Evolutionary conservation across 257 asterid genomes (phyloP).

Genomic region (Solanum okadae): DNA sequence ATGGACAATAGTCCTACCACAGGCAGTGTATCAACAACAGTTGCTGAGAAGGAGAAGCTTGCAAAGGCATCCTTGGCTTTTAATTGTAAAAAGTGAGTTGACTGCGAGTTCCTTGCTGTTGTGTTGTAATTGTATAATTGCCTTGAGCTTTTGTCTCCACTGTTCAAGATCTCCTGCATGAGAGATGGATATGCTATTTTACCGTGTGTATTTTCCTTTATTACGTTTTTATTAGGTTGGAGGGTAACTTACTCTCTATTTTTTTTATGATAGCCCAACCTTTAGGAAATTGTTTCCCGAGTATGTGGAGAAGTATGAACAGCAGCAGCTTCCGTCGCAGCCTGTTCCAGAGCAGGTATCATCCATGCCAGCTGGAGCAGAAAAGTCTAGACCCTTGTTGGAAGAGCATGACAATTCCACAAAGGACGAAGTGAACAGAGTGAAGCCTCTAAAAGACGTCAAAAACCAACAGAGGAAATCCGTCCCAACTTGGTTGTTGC

Average conservation of each 20-base stretch:
- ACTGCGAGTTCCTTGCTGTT: background rate
- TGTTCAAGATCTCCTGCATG: background rate
- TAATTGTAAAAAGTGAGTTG: constrained; percentile 79
- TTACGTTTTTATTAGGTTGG: background rate
- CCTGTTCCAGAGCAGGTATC: constrained; percentile 33
- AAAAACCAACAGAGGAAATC: constrained; percentile 37
- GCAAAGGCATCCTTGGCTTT: constrained; percentile 87
- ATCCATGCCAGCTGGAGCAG: constrained; percentile 19
- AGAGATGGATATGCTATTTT: background rate
- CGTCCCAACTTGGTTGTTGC: constrained; percentile 62
- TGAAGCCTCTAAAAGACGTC: constrained; percentile 31
- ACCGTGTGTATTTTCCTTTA: background rate
- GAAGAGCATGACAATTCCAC: constrained; percentile 30
- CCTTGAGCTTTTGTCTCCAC: background rate
- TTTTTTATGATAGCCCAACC: constrained; percentile 40
- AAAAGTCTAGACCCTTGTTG: constrained; percentile 19
- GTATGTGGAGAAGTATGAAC: constrained; percentile 68
- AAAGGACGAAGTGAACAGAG: constrained; percentile 24
- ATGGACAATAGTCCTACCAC: constrained; percentile 94
- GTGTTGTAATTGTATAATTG: background rate
- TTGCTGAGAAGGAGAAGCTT: constrained; percentile 66
- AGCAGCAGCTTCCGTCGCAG: constrained; percentile 43
- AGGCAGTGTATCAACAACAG: constrained; percentile 85
- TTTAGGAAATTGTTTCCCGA: constrained; percentile 83
- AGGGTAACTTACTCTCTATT: background rate